Evolutionary conservation across 2,329 filamentous ascomycete species (phyloP), one percentile per base, ranked within the genome.

Genomic region (Calonectria naviculata): DNA sequence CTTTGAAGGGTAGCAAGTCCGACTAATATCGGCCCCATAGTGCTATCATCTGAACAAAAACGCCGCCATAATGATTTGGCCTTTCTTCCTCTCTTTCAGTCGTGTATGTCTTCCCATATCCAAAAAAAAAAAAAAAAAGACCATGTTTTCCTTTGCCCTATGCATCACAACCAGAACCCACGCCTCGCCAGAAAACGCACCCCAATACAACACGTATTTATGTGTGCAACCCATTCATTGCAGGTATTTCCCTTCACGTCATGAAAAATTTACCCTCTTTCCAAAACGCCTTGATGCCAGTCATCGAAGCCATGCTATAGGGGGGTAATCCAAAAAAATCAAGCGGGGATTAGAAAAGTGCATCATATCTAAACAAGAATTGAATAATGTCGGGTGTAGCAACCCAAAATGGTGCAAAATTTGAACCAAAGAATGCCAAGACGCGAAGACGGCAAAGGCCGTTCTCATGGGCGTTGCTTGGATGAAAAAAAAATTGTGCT

Each of bases 221-320:
- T 67, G 17, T 65, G 62, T 52, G 62, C 46, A 65, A 47, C 42
- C 15, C 36, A 52, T 65, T 21, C 54, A 54, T 65, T 56, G 21
- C 62, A 31, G 36, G 44, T 47, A 46, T 47, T 47, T 47, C 58
- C 41, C 65, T 47, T 54, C 65, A 71, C 29, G 52, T 71, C 64
- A 56, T 71, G 46, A 71, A 73, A 52, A 47, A 66, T 46, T 42
- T 61, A 46, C 58, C 52, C 38, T 64, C 72, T 72, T 71, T 67
- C 74, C 73, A 62, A 78, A 77, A 76, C 76, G 74, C 76, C 76
- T 64, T 26, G 42, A 70, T 52, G 61, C 64, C 47, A 64, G 49
- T 62, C 66, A 76, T 71, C 60, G 67, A 63, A 68, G 72, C 67
- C 73, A 71, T 70, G 74, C 71, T 68, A 49, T 49, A 63, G 29